Evolutionary conservation across 352 stramenopile species (phyloP).

Genomic region (Phytopythium boreale): DNA sequence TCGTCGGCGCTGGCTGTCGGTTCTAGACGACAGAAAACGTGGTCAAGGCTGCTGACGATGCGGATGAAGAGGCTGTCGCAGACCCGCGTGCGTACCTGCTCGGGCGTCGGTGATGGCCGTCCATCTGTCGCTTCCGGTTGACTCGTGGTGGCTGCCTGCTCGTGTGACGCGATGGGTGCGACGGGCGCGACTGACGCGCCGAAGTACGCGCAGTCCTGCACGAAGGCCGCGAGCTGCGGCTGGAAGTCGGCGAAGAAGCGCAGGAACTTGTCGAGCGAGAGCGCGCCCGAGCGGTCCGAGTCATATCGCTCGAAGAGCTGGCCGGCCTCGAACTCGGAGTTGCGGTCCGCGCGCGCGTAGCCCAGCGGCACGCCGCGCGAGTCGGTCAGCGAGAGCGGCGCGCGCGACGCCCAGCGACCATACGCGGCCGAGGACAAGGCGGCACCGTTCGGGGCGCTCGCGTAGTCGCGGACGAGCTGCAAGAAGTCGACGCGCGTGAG

Average conservation of each 20-base stretch:
- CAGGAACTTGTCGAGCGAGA: conserved; percentile 66
- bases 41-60: background rate
- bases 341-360: conserved; percentile 63
- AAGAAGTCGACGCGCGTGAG: conserved; percentile 70
- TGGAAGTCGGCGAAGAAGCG: conserved; percentile 76
- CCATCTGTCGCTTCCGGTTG: background rate
- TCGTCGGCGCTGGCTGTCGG: background rate
- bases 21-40: background rate
- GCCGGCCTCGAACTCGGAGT: conserved; percentile 83
- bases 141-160: background rate
- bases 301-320: conserved; percentile 85
- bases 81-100: background rate
- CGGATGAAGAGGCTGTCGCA: background rate
- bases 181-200: conserved; percentile 2
- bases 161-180: conserved; percentile 6
- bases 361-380: conserved; percentile 61
- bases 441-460: conserved; percentile 12
- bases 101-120: background rate
- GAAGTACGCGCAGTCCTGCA: conserved; percentile 54
- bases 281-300: conserved; percentile 43
- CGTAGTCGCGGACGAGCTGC: conserved; percentile 69
- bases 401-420: conserved; percentile 11
- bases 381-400: conserved; percentile 61
- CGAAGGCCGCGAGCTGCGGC: conserved; percentile 55
- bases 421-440: conserved; percentile 1